These are phyloP conservation scores for Thymus mandschuricus DNA, from an alignment of 257 asterid species.

Conservation along the genomic window DNA sequence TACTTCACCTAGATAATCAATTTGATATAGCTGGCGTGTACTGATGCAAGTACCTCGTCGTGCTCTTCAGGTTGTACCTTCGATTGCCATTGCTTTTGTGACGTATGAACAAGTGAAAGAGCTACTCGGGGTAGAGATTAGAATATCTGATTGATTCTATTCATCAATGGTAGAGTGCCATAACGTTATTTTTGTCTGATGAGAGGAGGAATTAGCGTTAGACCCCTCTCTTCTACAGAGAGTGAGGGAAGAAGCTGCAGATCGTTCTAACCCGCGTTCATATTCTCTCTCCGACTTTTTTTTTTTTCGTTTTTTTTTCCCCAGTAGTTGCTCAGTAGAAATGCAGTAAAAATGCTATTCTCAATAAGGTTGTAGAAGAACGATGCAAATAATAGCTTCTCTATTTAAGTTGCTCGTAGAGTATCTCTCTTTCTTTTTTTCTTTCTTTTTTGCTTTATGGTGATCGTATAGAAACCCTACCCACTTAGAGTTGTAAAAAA, in stretches of 20 bases:
- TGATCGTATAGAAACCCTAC: conserved; percentile 14
- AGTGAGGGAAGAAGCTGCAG: conserved; percentile 28
- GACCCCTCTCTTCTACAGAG: conserved; percentile 33
- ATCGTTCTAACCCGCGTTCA: conserved; percentile 35
- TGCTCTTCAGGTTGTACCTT: conserved; percentile 74
- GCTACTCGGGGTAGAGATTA: conserved; percentile 74
- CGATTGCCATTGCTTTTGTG: conserved; percentile 92
- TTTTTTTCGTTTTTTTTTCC: neutral
- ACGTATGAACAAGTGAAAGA: conserved; percentile 79
- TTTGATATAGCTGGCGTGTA: neutral
- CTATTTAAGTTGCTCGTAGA: conserved; percentile 30
- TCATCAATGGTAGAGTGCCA: conserved; percentile 1
- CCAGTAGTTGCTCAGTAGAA: conserved; percentile 26
- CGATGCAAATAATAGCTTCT: conserved; percentile 35
- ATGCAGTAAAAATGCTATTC: neutral
- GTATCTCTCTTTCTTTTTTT: conserved; percentile 18
- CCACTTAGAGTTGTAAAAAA: neutral
- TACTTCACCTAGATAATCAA: neutral
- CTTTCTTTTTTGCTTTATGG: conserved; percentile 10
- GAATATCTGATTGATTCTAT: conserved; percentile 72
- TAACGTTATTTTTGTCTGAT: conserved; percentile 37
- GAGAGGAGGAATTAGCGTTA: conserved; percentile 27
- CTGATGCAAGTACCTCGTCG: too few species aligned
- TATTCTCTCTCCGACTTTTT: conserved; percentile 24
- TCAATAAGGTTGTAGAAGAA: conserved; percentile 34